A percentile compares a stretch with the other conserved stretches of the same genome.
These are phyloP conservation scores for Cytospora piceicola DNA, from an alignment of 2,329 filamentous ascomycete species.

Conservation along the genomic window DNA sequence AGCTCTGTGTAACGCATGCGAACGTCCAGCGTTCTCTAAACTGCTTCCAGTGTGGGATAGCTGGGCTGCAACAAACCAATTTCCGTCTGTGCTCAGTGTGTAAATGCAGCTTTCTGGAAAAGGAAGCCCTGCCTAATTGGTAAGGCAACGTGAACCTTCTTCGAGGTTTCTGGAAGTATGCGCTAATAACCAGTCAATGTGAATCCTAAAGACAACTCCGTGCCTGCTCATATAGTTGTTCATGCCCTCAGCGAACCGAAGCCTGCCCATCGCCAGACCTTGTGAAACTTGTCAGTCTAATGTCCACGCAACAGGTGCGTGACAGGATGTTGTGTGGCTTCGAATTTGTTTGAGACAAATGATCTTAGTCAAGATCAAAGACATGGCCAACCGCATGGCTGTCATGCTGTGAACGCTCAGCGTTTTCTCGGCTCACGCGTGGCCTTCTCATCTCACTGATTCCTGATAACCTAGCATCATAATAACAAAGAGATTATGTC, in stretches of 20 bases:
- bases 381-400: constrained; percentile 21
- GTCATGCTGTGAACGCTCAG: constrained; percentile 20
- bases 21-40: background rate
- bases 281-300: background rate
- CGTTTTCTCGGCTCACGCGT: constrained; percentile 6
- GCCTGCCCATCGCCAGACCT: background rate
- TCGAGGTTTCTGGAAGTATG: constrained; percentile 3
- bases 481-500: background rate
- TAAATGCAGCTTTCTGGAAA: background rate
- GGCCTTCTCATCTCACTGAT: background rate
- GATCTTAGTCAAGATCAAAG: constrained; percentile 29
- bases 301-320: background rate
- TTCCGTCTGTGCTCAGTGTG: constrained; percentile 7
- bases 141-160: background rate
- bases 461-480: constrained; percentile 6
- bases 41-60: constrained; percentile 10
- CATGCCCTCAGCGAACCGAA: background rate
- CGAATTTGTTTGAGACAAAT: constrained; percentile 19
- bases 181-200: background rate
- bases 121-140: background rate
- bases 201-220: background rate
- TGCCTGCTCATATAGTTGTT: background rate
- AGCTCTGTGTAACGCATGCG: constrained; percentile 15
- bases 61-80: constrained; percentile 5
- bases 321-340: constrained; percentile 12